Percentiles rank a stretch among this genome's conserved stretches.
Conservation (phyloP, 495 filamentous ascomycete genomes). For the Aspergillus campestris region DNA sequence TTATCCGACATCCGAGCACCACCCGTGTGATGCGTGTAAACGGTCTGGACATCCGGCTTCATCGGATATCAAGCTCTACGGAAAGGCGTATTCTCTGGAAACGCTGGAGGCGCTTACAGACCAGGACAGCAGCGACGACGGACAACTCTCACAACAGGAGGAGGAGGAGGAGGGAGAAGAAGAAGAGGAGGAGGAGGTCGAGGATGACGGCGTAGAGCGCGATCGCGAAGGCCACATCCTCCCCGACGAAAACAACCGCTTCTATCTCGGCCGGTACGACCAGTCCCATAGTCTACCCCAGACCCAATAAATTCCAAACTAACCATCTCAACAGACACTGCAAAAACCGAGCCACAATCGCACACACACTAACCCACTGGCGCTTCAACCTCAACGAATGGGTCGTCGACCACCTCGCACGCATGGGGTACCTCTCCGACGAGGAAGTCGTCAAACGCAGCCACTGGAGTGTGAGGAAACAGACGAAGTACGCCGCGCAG, state of each 20-base stretch:
- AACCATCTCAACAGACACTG: constrained; percentile 41
- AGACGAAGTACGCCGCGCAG: constrained; percentile 44
- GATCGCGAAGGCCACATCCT: constrained; percentile 28
- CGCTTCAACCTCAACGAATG: constrained; percentile 62
- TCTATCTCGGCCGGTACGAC: constrained; percentile 40
- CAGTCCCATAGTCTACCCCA: neutral
- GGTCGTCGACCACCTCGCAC: constrained; percentile 53
- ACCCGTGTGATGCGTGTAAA: constrained; percentile 70
- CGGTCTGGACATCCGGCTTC: constrained; percentile 60
- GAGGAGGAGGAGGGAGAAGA: constrained; percentile 32
- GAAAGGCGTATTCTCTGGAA: constrained; percentile 60
- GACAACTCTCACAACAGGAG: constrained; percentile 22
- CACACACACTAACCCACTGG: constrained; percentile 69
- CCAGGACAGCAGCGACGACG: constrained; percentile 33
- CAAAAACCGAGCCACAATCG: constrained; percentile 57
- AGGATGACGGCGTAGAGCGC: constrained; percentile 26
- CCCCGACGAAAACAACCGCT: constrained; percentile 25
- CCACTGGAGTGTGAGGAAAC: constrained; percentile 42
- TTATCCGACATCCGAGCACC: constrained; percentile 26
- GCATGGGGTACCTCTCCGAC: constrained; percentile 43
- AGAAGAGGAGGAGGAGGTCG: constrained; percentile 29
- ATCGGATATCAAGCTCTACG: constrained; percentile 51
- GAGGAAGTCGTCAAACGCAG: constrained; percentile 48
- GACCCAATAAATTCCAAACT: neutral
- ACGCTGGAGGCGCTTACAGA: constrained; percentile 58